Base-by-base conservation (phyloP, 2,329 filamentous ascomycete genomes). In the Pseudogymnoascus sp. region DNA sequence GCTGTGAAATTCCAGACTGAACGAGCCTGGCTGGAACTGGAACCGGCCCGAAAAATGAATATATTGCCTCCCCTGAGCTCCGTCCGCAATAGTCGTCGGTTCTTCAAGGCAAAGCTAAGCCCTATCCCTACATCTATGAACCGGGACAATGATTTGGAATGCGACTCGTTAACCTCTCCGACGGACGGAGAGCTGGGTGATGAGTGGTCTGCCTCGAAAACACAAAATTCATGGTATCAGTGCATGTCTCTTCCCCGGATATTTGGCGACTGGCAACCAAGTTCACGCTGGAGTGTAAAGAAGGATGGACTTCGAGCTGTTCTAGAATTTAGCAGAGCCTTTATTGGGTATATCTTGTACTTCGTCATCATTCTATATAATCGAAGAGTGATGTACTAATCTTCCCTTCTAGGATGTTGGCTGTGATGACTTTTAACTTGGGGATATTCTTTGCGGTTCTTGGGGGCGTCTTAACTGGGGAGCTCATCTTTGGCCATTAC, bases 381-480 rank as follows among this genome's bases (percentile, higher is more conserved):
- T 18, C 14, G 5, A 20, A 6, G 57, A 38, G 18, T n/a, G 33
- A 2, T 30, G 9, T 20, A 14, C 41, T 57, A 58, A 60, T 33
- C n/a, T 6, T n/a, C 35, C 38, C 4, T 33, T 25, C 28, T 33
- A 71, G 70, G 2, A 72, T 72, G 70, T 61, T 71, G 7, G 70
- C 70, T 2, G 69, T 71, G 0, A 72, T 71, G 70, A 69, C 70
- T 9, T 71, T 70, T 60, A 72, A 72, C 36, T 65, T 70, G 1
- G 70, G 70, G 1, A 68, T 72, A 28, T 63, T 72, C 5, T 69
- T 71, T 25, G 68, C 70, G 2, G 68, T 72, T 1, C 67, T 68
- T 1, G 68, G 69, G 6, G 70, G 70, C 54, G 68, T 71, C 6
- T 60, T 71, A 6, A 54, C 70, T 1, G 70, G 69, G 20, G 70